Evolutionary conservation across 768 basidiomycete species (phyloP).

Genomic region (Russula olivacea): DNA sequence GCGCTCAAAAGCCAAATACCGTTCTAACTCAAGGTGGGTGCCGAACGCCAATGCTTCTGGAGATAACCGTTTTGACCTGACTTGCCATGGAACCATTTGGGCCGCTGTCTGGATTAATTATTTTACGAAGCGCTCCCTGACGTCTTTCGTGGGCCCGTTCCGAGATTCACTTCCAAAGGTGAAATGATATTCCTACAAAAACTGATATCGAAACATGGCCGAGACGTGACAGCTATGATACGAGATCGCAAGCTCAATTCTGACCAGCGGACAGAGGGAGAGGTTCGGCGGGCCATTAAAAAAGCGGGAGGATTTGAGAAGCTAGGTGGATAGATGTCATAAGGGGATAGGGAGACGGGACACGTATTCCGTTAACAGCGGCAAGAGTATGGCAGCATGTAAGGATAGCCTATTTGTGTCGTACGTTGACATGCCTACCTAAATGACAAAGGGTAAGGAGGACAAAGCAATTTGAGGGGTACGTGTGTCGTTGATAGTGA

Average conservation of each 20-base stretch:
- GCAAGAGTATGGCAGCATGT: conserved; percentile 5
- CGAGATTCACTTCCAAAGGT: conserved; percentile 59
- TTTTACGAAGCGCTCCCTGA: conserved; percentile 20
- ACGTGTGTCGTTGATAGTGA: not conserved
- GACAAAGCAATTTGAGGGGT: conserved; percentile 18
- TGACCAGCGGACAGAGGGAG: conserved; percentile 79
- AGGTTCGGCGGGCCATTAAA: conserved; percentile 58
- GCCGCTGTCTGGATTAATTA: conserved; percentile 14
- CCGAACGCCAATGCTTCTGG: conserved; percentile 20
- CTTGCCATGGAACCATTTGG: conserved; percentile 18
- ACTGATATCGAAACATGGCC: conserved; percentile 64
- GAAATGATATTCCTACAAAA: conserved; percentile 62
- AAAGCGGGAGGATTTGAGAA: conserved; percentile 45
- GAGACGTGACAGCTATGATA: conserved; percentile 71
- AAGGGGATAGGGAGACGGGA: conserved; percentile 3
- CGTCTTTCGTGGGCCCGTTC: conserved; percentile 5
- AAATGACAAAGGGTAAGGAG: conserved; percentile 13
- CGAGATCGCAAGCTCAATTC: conserved; percentile 72
- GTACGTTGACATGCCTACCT: conserved; percentile 5
- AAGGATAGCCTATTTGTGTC: conserved; percentile 23
- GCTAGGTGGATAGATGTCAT: conserved; percentile 24
- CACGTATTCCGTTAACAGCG: conserved; percentile 13
- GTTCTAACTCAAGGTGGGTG: conserved; percentile 22
- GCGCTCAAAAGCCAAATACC: conserved; percentile 9
- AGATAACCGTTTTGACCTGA: conserved; percentile 23